Percentiles rank a stretch among this genome's conserved stretches.
Conservation (phyloP, 139 green algal genomes). For the Coelastrella sp. region DNA sequence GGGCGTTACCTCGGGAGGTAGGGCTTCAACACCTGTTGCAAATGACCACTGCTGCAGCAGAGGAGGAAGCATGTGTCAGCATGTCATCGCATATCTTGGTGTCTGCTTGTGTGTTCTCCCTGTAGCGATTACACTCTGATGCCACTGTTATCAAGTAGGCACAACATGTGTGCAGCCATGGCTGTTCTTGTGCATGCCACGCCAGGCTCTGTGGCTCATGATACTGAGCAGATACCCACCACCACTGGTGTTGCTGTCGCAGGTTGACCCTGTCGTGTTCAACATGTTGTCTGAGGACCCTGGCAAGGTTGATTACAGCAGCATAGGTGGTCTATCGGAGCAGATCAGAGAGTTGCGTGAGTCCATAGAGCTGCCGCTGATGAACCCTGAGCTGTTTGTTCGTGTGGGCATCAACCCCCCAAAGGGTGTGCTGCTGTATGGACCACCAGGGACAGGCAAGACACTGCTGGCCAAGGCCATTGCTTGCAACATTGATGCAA, state of each 20-base stretch:
- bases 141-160: too few relatives aligned
- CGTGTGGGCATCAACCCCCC: constrained; percentile 98
- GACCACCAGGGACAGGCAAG: constrained; percentile 86
- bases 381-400: constrained; percentile 99
- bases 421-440: constrained; percentile 92
- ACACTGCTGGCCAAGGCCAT: constrained; percentile 90
- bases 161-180: too few relatives aligned
- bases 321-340: constrained; percentile 95
- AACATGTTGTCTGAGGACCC: constrained; percentile 99
- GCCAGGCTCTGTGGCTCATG: too few relatives aligned
- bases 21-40: neutral
- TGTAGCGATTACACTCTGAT: too few relatives aligned
- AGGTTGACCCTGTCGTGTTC: constrained; percentile 98
- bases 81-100: too few relatives aligned
- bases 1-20: constrained; percentile 95
- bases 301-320: constrained; percentile 96
- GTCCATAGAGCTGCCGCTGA: constrained; percentile 98
- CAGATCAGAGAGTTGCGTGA: constrained; percentile 97
- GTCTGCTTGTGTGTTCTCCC: too few relatives aligned
- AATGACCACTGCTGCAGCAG: neutral
- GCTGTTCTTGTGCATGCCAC: too few relatives aligned
- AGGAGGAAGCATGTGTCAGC: too few relatives aligned
- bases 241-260: neutral
- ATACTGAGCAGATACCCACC: too few relatives aligned
- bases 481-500: constrained; percentile 94